Evolutionary conservation across 192 early-diverging fungal genomes (phyloP).

Genomic region (Jimgerdemannia flammicorona): DNA sequence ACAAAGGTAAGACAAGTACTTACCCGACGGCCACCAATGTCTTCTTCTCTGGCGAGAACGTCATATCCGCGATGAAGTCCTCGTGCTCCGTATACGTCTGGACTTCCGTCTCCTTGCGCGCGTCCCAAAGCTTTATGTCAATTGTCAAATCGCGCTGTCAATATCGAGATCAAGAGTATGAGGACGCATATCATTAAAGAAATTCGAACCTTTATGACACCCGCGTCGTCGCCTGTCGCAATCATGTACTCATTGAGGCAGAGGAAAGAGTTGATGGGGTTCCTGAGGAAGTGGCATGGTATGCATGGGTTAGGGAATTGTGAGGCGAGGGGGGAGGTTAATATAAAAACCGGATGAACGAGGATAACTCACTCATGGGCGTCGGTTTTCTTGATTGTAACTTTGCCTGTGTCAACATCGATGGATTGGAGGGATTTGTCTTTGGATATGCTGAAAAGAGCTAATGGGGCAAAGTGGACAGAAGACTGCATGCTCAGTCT

Average conservation of each 20-base stretch:
- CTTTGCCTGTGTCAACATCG: slow-evolving; percentile 71
- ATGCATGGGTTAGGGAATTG: not conserved
- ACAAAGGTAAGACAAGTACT: not conserved
- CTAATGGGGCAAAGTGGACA: slow-evolving; percentile 24
- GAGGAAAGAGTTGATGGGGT: slow-evolving; percentile 78
- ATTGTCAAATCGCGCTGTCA: not conserved
- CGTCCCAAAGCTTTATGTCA: slow-evolving; percentile 79
- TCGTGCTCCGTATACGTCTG: slow-evolving; percentile 81
- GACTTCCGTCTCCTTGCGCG: slow-evolving; percentile 67
- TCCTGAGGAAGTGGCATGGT: not conserved
- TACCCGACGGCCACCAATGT: slow-evolving; percentile 76
- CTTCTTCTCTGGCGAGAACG: slow-evolving; percentile 62
- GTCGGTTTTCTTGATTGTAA: slow-evolving; percentile 61
- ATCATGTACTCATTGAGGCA: slow-evolving; percentile 71
- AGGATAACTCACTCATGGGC: slow-evolving; percentile 75
- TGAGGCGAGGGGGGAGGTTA: too few relatives aligned
- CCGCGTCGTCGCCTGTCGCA: slow-evolving; percentile 92
- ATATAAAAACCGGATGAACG: too few relatives aligned
- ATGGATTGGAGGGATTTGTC: slow-evolving; percentile 82
- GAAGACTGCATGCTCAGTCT: too few relatives aligned
- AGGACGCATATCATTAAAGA: not conserved
- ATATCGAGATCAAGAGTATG: not conserved
- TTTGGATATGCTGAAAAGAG: slow-evolving; percentile 75
- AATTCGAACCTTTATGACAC: slow-evolving; percentile 69
- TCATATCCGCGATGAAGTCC: slow-evolving; percentile 92